Base-by-base conservation (phyloP, 1,284 basidiomycete genomes). In the Leccinum fuscescens region DNA sequence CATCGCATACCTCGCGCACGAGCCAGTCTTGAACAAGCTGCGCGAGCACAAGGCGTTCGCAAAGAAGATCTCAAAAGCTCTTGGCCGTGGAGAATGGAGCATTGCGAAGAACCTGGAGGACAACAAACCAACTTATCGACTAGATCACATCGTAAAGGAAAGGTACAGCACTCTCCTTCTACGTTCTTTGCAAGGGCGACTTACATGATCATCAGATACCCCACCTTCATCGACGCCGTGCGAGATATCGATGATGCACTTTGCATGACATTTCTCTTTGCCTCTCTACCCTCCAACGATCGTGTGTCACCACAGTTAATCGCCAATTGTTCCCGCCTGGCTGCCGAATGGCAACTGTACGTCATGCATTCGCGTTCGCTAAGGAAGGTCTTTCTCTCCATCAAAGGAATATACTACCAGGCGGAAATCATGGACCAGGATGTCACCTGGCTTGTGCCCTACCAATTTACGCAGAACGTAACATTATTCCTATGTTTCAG, bases 341-440 rank as follows among this genome's bases (percentile, higher is more conserved):
- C 93, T 17, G 86, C 91, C 29, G 93, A 96, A 80, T 96, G 94
- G 94, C 93, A 98, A 75, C 80, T 98, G 46, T 99, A 96, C 78
- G 84, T 97, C 54, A 95, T 98, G 86, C 92, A 94, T 71, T 89
- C 93, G 1, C 85, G 84, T 67, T 84, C 91, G 8, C 82, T 99
- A 46, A 86, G 92, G 62, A 98, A 98, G 77, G 86, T 92, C 33
- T 99, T 99, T 79, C 82, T 99, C 60, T 96, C 94, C 55, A 98
- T 99, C 77, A 99, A 99, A 78, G 97, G 97, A 52, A 88, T 99
- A 61, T 99, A 99, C 78, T 98, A 97, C 78, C 96, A 99, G 77
- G 95, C 94, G 12, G 93, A 97, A 72, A 85, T 98, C 31, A 86
- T 93, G 80, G 96, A 94, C 66, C 93, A 99, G 77, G 88, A 83